Evolutionary conservation across 768 basidiomycete genomes (phyloP).

Genomic region (Tulasnella sp.): DNA sequence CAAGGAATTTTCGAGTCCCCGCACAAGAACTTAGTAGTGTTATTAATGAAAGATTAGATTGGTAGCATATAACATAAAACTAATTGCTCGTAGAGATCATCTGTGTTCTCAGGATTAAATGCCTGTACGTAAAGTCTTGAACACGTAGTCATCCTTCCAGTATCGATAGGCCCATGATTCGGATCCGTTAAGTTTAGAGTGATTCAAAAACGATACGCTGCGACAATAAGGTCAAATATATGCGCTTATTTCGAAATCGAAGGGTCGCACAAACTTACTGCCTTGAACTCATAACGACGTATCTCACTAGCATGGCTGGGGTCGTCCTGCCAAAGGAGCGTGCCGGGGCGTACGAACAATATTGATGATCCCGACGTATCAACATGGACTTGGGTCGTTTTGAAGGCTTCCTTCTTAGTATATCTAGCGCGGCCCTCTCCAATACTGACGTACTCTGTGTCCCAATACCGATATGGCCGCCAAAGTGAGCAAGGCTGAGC

Average conservation of each 20-base stretch:
- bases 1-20: slow-evolving; percentile 71
- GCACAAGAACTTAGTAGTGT: slow-evolving; percentile 51
- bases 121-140: too few relatives aligned
- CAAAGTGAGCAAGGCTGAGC: too few relatives aligned
- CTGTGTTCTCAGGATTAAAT: too few relatives aligned
- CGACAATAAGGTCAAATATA: not conserved
- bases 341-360: not conserved
- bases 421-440: too few relatives aligned
- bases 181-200: not conserved
- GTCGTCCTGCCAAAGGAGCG: not conserved
- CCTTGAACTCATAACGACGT: not conserved
- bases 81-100: too few relatives aligned
- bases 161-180: too few relatives aligned
- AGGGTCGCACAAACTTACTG: not conserved
- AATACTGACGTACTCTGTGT: too few relatives aligned
- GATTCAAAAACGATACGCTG: not conserved
- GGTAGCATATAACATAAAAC: too few relatives aligned
- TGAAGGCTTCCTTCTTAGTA: not conserved
- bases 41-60: slow-evolving; percentile 34
- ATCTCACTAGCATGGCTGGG: not conserved
- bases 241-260: not conserved
- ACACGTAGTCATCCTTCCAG: too few relatives aligned
- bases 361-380: not conserved
- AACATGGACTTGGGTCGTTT: not conserved
- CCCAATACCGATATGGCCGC: too few relatives aligned